Percentiles rank a stretch among this genome's conserved stretches.
phyloP scores from a whole-genome alignment of 805 yeast genomes.

The Nadsonia fulvescens region DNA sequence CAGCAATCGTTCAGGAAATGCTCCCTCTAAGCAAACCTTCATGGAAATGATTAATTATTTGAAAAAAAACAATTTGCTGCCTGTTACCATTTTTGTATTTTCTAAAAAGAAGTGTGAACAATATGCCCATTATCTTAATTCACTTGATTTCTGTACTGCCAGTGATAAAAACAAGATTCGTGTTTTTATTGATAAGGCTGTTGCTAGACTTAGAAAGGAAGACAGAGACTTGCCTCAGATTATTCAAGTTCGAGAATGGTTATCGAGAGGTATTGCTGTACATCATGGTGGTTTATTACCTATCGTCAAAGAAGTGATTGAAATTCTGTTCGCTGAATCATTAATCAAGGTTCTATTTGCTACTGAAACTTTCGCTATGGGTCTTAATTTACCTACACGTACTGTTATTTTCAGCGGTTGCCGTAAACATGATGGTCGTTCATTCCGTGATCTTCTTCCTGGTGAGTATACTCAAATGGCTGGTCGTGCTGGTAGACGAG shows the following conservation, averaged over 20 bases:
- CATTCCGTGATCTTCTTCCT: constrained; percentile 65
- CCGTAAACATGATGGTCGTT: constrained; percentile 80
- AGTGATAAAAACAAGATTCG: constrained; percentile 80
- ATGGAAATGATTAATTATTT: constrained; percentile 50
- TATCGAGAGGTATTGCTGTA: constrained; percentile 84
- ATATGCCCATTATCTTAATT: constrained; percentile 60
- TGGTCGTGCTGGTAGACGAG: constrained; percentile 97
- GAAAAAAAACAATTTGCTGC: constrained; percentile 51
- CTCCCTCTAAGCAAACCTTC: constrained; percentile 49
- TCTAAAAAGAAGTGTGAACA: constrained; percentile 89
- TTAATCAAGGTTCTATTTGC: constrained; percentile 85
- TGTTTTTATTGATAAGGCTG: constrained; percentile 83
- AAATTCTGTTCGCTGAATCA: constrained; percentile 73
- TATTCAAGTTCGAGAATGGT: constrained; percentile 57
- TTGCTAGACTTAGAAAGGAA: constrained; percentile 71
- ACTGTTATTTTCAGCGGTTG: constrained; percentile 81
- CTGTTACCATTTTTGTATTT: constrained; percentile 86
- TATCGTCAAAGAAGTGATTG: constrained; percentile 83
- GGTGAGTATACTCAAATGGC: constrained; percentile 99
- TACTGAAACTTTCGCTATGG: constrained; percentile 98
- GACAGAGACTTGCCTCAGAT: constrained; percentile 92
- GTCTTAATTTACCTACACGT: constrained; percentile 87
- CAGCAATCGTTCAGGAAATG: not conserved
- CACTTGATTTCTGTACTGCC: constrained; percentile 66
- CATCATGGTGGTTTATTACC: constrained; percentile 93